Base-by-base conservation (phyloP, 2,329 filamentous ascomycete genomes). In the Botryotinia narcissicola region DNA sequence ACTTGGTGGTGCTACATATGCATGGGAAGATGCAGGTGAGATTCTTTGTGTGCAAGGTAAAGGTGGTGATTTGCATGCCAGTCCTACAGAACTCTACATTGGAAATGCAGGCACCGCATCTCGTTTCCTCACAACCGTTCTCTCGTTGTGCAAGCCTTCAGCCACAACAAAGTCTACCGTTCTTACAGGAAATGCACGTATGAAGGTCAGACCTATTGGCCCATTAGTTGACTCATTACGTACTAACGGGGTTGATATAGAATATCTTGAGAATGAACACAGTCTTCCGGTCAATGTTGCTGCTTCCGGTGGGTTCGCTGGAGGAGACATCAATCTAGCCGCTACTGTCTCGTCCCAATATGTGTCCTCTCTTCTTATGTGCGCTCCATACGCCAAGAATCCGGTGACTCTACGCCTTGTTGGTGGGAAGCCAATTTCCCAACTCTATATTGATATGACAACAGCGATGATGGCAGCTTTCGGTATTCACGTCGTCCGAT, bases 331-430 rank as follows among this genome's bases (percentile, higher is more conserved):
- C 78, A 93, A 97, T 81, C 87, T 99, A 73, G 94, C 95, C 18
- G 96, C 96, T 0, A 98, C 96, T 60, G 92, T 98, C 25, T 99
- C 96, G 14, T 98, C 96, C n/a, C 96, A 99, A 83, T 99, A 98
- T 81, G 96, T 99, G 54, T 98, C 96, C 0, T 98, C 95, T 1
- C 90, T 99, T 76, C 86, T 99, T 70, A 97, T 99, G 93, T 97
- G 94, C 74, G 96, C 96, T 0, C 96, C 96, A 0, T 99, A 98
- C 80, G 96, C 96, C 63, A 98, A 97, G 84, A 91, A 94, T 75
- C 93, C 95, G 0, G 95, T 99, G 54, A 98, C 94, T 0, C 85
- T 99, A 77, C 92, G 91, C 59, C 87, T 99, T 57, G 92, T 98
- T 20, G 96, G 96, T n/a, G 96, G 95, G 72, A 98, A 97, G 82